A percentile compares a stretch with the other conserved stretches of the same genome.
phyloP scores from a whole-genome alignment of 352 stramenopile genomes.

The Phytophthora constricta region DNA sequence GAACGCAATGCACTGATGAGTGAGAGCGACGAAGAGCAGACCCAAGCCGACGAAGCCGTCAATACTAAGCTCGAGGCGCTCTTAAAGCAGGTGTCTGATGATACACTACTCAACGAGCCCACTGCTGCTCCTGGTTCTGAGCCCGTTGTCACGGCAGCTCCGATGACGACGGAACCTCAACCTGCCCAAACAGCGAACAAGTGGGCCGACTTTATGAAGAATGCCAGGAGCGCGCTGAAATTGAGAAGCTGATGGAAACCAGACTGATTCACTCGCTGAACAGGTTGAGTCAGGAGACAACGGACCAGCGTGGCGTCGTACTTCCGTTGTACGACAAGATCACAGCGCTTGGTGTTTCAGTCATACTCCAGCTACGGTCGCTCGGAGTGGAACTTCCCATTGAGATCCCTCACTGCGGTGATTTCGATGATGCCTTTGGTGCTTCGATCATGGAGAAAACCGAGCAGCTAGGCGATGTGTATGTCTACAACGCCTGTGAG shows the following conservation, averaged over 20 bases:
- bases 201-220: conserved; percentile 25
- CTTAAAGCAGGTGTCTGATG: conserved; percentile 27
- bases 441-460: conserved; percentile 40
- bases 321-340: conserved; percentile 74
- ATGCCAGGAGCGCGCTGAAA: conserved; percentile 24
- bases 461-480: conserved; percentile 49
- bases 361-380: conserved; percentile 65
- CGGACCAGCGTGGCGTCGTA: conserved; percentile 53
- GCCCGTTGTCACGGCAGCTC: not conserved
- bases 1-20: conserved; percentile 36
- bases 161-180: conserved; percentile 9
- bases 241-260: conserved; percentile 38
- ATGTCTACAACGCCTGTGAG: conserved; percentile 72
- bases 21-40: conserved; percentile 28
- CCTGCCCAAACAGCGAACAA: conserved; percentile 13
- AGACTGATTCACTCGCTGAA: conserved; percentile 39
- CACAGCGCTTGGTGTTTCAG: conserved; percentile 60
- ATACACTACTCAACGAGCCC: conserved; percentile 19
- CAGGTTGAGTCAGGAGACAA: conserved; percentile 36
- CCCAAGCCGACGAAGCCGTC: conserved; percentile 17
- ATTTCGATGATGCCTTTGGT: conserved; percentile 53
- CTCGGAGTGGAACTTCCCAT: conserved; percentile 64
- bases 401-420: conserved; percentile 72
- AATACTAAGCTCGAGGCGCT: conserved; percentile 30
- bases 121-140: not conserved